A percentile compares a stretch with the other conserved stretches of the same genome.
Evolutionary conservation across 2,329 filamentous ascomycete genomes (phyloP).

Genomic region (Botrytis pseudocinerea): DNA sequence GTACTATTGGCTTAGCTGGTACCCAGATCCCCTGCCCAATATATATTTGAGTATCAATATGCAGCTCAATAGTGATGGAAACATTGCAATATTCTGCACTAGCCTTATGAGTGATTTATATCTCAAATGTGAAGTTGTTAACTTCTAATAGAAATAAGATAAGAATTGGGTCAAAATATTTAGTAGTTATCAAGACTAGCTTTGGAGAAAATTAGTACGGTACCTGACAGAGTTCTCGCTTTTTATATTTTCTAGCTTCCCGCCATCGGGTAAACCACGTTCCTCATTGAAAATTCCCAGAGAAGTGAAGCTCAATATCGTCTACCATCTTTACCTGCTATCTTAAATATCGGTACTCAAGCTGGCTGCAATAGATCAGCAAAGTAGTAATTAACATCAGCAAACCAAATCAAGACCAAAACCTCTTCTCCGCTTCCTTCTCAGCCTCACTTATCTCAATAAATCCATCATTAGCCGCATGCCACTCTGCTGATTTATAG

Average conservation of each 20-base stretch:
- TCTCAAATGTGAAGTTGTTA: not conserved
- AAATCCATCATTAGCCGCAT: not conserved
- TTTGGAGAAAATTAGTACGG: not conserved
- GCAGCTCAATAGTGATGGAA: not conserved
- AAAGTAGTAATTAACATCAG: not conserved
- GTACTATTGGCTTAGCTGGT: not conserved
- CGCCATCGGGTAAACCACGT: too few species aligned
- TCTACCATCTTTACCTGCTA: not conserved
- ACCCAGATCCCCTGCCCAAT: too few species aligned
- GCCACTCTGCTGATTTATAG: not conserved
- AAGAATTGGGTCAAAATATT: too few species aligned
- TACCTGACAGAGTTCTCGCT: fast-evolving
- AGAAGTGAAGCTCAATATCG: not conserved
- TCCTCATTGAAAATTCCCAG: fast-evolving
- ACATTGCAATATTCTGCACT: not conserved
- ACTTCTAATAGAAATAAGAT: too few species aligned
- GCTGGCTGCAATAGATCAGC: not conserved
- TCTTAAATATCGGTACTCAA: not conserved
- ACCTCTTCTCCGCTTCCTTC: not conserved
- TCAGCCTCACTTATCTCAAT: not conserved
- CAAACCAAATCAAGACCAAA: not conserved
- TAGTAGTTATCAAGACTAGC: too few species aligned
- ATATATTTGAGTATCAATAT: fast-evolving
- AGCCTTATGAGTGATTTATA: fast-evolving
- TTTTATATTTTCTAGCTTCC: not conserved